Evolutionary conservation across 495 filamentous ascomycete genomes (phyloP).

Genomic region (Choiromyces venosus): DNA sequence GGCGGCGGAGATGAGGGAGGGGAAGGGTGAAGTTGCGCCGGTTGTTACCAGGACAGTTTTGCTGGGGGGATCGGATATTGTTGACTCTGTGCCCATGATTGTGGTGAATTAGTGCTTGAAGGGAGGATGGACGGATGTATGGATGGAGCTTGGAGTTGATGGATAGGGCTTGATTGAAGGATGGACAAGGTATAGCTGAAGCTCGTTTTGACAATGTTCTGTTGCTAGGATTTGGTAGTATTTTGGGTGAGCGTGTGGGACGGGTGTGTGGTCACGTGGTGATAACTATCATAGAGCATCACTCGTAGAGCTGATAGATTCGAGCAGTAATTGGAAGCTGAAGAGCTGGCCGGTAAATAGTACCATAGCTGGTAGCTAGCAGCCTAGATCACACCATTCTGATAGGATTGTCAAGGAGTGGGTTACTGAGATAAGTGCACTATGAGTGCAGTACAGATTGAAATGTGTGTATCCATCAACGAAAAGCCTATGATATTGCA

Average conservation of each 20-base stretch:
- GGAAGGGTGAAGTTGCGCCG: constrained; percentile 84
- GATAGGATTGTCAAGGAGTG: too few relatives aligned
- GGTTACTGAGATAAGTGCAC: too few relatives aligned
- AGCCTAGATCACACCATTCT: too few relatives aligned
- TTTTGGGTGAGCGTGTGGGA: background rate
- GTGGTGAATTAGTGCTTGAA: background rate
- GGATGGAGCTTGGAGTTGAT: background rate
- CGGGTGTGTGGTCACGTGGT: background rate
- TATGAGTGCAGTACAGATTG: too few relatives aligned
- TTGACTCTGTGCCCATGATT: constrained; percentile 6
- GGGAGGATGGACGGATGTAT: background rate
- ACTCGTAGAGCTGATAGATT: background rate
- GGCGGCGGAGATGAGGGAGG: constrained; percentile 60
- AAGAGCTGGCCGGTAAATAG: too few relatives aligned
- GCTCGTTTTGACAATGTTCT: background rate
- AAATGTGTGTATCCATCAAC: too few relatives aligned
- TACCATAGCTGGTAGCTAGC: too few relatives aligned
- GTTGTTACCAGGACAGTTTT: constrained; percentile 66
- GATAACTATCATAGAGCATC: background rate
- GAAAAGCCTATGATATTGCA: too few relatives aligned
- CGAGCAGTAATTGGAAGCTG: too few relatives aligned
- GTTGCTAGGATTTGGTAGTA: background rate
- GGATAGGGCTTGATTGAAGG: background rate
- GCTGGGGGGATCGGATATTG: background rate
- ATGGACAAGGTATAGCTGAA: background rate